These are phyloP conservation scores for Pythium grandisporangium DNA, from an alignment of 352 stramenopile genomes.

Conservation along the genomic window DNA sequence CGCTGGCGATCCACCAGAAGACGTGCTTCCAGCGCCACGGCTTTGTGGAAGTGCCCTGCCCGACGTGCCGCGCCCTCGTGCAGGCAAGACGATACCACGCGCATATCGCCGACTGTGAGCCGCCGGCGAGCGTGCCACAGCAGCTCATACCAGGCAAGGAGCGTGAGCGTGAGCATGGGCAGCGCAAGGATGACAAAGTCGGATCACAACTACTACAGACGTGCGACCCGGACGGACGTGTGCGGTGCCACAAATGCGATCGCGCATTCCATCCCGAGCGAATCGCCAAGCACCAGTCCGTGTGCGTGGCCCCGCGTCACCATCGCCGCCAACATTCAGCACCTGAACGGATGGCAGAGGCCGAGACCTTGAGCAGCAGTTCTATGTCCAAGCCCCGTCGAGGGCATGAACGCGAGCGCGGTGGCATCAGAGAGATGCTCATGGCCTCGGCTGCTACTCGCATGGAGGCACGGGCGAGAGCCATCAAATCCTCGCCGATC, in stretches of 20 bases:
- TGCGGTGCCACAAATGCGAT: slow-evolving; percentile 47
- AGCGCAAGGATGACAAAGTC: neutral
- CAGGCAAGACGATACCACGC: slow-evolving; percentile 13
- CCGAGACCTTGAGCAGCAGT: neutral
- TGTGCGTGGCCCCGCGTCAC: slow-evolving; percentile 19
- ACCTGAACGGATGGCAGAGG: neutral
- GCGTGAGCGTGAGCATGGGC: slow-evolving; percentile 1
- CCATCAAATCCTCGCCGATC: neutral
- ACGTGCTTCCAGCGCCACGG: slow-evolving; percentile 54
- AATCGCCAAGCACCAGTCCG: slow-evolving; percentile 60
- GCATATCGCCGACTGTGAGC: slow-evolving; percentile 3
- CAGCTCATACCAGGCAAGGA: neutral
- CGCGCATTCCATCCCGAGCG: slow-evolving; percentile 45
- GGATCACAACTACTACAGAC: slow-evolving; percentile 20
- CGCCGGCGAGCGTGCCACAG: neutral
- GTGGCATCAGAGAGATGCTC: neutral
- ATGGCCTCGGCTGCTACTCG: neutral
- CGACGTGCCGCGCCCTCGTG: slow-evolving; percentile 21
- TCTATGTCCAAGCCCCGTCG: neutral
- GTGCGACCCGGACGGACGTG: slow-evolving; percentile 32
- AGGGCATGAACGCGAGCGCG: neutral
- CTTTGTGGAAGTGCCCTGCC: slow-evolving; percentile 38
- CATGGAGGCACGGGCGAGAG: neutral
- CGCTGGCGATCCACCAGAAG: slow-evolving; percentile 65
- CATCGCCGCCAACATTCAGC: neutral